Percentiles rank a stretch among this genome's conserved stretches.
Evolutionary conservation across 257 asterid species (phyloP).

Genomic region (Hygrophila difformis): DNA sequence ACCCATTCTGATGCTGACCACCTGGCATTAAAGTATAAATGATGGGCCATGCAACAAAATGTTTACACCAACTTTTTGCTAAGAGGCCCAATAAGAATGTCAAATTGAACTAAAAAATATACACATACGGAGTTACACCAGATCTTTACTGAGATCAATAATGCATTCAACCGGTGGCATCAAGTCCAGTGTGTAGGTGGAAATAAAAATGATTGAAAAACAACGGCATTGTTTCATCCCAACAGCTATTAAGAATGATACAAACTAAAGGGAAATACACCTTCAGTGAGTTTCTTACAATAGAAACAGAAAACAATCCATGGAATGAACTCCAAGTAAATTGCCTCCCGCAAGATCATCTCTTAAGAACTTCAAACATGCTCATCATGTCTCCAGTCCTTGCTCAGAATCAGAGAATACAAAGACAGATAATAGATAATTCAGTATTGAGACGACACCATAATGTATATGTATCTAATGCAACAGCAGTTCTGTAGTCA

Average conservation of each 20-base stretch:
- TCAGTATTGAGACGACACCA: conserved; percentile 43
- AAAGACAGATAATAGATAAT: conserved; percentile 68
- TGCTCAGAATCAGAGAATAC: conserved; percentile 49
- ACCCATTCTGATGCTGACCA: conserved; percentile 3
- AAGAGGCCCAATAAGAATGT: neutral
- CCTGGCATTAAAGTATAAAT: neutral
- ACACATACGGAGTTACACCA: neutral
- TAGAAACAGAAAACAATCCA: conserved; percentile 94
- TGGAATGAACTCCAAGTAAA: conserved; percentile 77
- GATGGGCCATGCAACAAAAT: neutral
- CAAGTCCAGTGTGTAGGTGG: conserved; percentile 22
- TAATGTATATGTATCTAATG: conserved; percentile 53
- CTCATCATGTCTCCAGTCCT: conserved; percentile 40
- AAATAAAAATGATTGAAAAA: conserved; percentile 15
- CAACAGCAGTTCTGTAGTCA: conserved; percentile 69
- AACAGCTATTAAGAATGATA: conserved; percentile 49
- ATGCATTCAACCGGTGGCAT: conserved; percentile 30
- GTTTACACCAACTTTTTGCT: neutral
- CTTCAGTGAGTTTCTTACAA: conserved; percentile 93
- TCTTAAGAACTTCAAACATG: conserved; percentile 46
- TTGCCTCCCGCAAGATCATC: conserved; percentile 48
- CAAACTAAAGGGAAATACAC: conserved; percentile 53
- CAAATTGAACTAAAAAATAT: conserved; percentile 4
- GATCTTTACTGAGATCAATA: conserved; percentile 22
- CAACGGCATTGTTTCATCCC: conserved; percentile 19